Conservation (phyloP, 495 filamentous ascomycete genomes). For the Aspergillus bridgeri region DNA sequence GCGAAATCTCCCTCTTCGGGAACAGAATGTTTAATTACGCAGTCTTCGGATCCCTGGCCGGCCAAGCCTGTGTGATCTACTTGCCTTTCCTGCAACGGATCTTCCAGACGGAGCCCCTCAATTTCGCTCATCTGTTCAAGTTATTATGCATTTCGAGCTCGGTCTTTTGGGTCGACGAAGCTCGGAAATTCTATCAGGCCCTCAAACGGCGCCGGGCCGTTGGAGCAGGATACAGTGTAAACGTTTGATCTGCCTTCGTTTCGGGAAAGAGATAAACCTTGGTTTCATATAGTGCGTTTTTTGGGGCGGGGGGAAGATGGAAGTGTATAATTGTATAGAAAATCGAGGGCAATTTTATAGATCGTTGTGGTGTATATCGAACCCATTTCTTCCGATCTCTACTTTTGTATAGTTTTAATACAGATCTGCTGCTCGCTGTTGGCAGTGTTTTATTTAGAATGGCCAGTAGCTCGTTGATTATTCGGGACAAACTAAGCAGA, state of each 20-base stretch:
- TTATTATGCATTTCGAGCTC: conserved; percentile 73
- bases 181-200: conserved; percentile 62
- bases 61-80: conserved; percentile 89
- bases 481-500: too few species aligned
- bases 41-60: conserved; percentile 75
- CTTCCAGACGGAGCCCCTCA: conserved; percentile 90
- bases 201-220: conserved; percentile 33
- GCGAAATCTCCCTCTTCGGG: conserved; percentile 74
- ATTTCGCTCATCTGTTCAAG: conserved; percentile 65
- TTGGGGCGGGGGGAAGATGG: background rate
- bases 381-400: background rate
- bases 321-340: background rate
- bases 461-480: too few species aligned
- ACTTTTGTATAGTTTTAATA: background rate
- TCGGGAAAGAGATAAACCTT: conserved; percentile 2
- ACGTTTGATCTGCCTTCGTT: conserved; percentile 32
- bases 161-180: conserved; percentile 95
- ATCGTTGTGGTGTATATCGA: background rate
- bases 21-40: conserved; percentile 97
- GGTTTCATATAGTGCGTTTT: background rate
- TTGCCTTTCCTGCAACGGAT: conserved; percentile 88
- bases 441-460: background rate
- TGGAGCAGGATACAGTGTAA: conserved; percentile 42
- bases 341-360: background rate
- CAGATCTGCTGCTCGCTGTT: background rate